These are phyloP conservation scores for Discostella stelligeroides DNA, from an alignment of 108 stramenopile genomes.

Conservation along the genomic window DNA sequence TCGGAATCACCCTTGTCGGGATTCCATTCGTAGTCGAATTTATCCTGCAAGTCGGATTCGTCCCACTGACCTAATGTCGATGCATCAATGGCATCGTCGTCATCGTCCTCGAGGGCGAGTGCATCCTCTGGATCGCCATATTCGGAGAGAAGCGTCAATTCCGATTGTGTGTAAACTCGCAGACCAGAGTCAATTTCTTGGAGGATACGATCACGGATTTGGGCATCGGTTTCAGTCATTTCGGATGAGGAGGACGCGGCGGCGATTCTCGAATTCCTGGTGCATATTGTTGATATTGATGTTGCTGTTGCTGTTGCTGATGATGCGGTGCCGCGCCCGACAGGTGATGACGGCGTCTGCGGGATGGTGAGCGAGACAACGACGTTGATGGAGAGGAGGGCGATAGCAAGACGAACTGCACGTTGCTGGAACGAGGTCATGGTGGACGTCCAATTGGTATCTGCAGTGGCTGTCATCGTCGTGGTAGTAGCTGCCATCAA, in stretches of 20 bases:
- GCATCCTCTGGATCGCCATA: constrained; percentile 36
- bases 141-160: background rate
- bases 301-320: background rate
- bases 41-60: constrained; percentile 52
- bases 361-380: constrained; percentile 1
- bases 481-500: too few species aligned
- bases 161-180: constrained; percentile 5
- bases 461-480: background rate
- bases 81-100: constrained; percentile 73
- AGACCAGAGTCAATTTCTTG: constrained; percentile 28
- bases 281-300: background rate
- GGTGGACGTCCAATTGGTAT: background rate
- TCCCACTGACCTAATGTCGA: constrained; percentile 69
- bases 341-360: background rate
- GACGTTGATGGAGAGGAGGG: constrained; percentile 1
- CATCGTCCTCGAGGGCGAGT: constrained; percentile 42
- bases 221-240: constrained; percentile 7
- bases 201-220: constrained; percentile 36
- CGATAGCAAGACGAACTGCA: background rate
- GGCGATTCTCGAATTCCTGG: too few species aligned
- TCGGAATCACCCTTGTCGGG: constrained; percentile 59
- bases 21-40: constrained; percentile 83
- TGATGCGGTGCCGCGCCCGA: background rate
- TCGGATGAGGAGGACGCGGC: background rate
- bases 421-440: constrained; percentile 4